These are phyloP conservation scores for Thalassia testudinum DNA, from an alignment of 116 monocot species.

Conservation along the genomic window DNA sequence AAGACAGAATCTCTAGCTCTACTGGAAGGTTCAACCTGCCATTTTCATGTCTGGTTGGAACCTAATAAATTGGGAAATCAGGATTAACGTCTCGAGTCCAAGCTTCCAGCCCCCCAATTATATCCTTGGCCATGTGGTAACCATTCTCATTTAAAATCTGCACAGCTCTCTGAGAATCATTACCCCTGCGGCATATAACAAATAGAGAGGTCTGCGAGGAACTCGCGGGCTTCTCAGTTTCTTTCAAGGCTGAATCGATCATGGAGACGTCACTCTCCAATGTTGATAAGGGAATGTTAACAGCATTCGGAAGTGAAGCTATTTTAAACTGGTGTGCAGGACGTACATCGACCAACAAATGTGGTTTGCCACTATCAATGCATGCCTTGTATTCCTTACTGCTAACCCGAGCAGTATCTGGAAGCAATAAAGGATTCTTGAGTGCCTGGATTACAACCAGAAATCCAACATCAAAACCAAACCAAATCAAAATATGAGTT, in stretches of 20 bases:
- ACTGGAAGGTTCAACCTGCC: neutral
- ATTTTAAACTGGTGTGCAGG: slow-evolving; percentile 79
- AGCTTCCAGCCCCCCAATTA: slow-evolving; percentile 72
- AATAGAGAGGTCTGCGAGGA: slow-evolving; percentile 27
- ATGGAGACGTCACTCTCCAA: slow-evolving; percentile 36
- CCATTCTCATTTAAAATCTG: slow-evolving; percentile 48
- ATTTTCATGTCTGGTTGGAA: too few species aligned
- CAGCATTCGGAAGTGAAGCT: slow-evolving; percentile 50
- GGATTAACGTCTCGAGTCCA: slow-evolving; percentile 61
- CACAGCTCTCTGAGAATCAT: slow-evolving; percentile 84
- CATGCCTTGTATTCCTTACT: slow-evolving; percentile 45
- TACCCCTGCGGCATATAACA: slow-evolving; percentile 86
- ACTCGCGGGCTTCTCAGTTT: slow-evolving; percentile 6
- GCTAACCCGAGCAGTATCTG: slow-evolving; percentile 43
- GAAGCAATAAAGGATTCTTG: slow-evolving; percentile 29
- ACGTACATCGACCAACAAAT: slow-evolving; percentile 71
- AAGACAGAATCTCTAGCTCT: neutral
- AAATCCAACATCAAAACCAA: neutral
- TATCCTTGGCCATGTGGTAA: slow-evolving; percentile 58
- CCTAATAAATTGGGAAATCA: slow-evolving; percentile 67
- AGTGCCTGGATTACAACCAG: slow-evolving; percentile 22
- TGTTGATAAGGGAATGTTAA: slow-evolving; percentile 58
- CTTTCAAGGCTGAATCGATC: slow-evolving; percentile 30
- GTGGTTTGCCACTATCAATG: slow-evolving; percentile 39
- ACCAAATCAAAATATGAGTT: too few species aligned